These are phyloP conservation scores for Lachancea meyersii DNA, from an alignment of 805 yeast species.

Conservation along the genomic window DNA sequence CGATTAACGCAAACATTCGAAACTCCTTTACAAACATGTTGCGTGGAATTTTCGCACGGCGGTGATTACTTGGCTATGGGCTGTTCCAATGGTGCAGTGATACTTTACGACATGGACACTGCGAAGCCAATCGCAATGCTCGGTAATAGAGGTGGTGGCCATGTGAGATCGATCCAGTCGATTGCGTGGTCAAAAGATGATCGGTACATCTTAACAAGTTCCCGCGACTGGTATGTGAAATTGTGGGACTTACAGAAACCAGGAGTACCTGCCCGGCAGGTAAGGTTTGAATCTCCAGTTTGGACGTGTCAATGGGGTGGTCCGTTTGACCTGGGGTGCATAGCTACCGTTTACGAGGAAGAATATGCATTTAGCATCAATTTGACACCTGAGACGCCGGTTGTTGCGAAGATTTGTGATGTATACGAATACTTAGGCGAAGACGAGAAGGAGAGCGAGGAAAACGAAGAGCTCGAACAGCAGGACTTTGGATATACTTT, in stretches of 20 bases:
- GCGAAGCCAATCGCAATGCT: slow-evolving; percentile 28
- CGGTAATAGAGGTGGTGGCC: slow-evolving; percentile 54
- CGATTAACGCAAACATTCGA: slow-evolving; percentile 60
- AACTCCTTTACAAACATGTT: slow-evolving; percentile 59
- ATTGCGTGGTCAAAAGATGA: slow-evolving; percentile 72
- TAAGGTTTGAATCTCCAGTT: slow-evolving; percentile 60
- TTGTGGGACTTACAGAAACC: slow-evolving; percentile 64
- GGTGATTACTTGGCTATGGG: slow-evolving; percentile 90
- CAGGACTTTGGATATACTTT: slow-evolving; percentile 26
- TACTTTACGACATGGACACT: slow-evolving; percentile 70
- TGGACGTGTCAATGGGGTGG: slow-evolving; percentile 43
- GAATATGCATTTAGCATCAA: slow-evolving; percentile 37
- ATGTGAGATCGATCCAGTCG: slow-evolving; percentile 67
- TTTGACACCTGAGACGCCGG: slow-evolving; percentile 10
- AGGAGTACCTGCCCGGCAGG: slow-evolving; percentile 37
- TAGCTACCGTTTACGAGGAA: slow-evolving; percentile 63
- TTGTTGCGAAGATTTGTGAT: not conserved
- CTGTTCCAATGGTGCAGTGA: slow-evolving; percentile 61
- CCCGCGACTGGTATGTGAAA: slow-evolving; percentile 77
- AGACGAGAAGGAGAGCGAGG: slow-evolving; percentile 29
- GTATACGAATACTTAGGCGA: not conserved
- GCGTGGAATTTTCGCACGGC: slow-evolving; percentile 57
- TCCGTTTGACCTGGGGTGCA: slow-evolving; percentile 40
- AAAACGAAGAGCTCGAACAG: slow-evolving; percentile 19
- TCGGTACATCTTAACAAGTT: slow-evolving; percentile 57